A percentile compares a stretch with the other conserved stretches of the same genome.
Evolutionary conservation across 805 yeast species (phyloP).

Genomic region (Candida montana): DNA sequence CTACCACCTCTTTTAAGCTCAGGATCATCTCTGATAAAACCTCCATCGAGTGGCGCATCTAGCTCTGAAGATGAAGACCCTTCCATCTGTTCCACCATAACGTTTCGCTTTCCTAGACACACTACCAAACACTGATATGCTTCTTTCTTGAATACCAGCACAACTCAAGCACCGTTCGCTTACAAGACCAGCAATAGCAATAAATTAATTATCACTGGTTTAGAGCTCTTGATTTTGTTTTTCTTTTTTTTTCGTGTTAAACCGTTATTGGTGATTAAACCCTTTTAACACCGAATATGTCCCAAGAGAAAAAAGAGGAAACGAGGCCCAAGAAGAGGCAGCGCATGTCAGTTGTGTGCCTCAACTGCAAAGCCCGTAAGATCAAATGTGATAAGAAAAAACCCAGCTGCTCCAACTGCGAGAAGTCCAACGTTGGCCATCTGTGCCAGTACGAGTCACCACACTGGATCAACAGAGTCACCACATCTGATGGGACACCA

Average conservation of each 20-base stretch:
- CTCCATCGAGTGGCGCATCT: constrained; percentile 22
- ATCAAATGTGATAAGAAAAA: constrained; percentile 37
- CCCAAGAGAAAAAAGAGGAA: neutral
- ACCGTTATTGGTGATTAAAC: neutral
- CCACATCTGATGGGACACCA: constrained; percentile 11
- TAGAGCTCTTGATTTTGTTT: neutral
- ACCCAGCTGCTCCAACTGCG: constrained; percentile 33
- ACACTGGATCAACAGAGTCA: constrained; percentile 22
- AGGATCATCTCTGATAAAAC: constrained; percentile 25
- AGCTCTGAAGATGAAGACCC: constrained; percentile 7
- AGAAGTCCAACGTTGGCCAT: constrained; percentile 25
- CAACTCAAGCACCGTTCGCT: no score
- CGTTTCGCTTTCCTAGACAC: no score
- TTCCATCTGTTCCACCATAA: neutral
- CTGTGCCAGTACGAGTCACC: constrained; percentile 25
- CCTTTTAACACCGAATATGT: neutral
- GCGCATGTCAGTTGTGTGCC: constrained; percentile 34
- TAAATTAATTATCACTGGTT: neutral
- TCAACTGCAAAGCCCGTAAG: constrained; percentile 33
- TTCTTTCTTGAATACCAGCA: no score
- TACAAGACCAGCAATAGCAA: no score
- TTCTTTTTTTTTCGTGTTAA: neutral
- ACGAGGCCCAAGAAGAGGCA: constrained; percentile 26
- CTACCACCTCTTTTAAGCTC: constrained; percentile 14
- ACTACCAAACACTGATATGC: no score